Percentiles rank a stretch among this genome's conserved stretches.
These are phyloP conservation scores for Jaltomata sinuosa DNA, from an alignment of 257 asterid species.

Conservation along the genomic window DNA sequence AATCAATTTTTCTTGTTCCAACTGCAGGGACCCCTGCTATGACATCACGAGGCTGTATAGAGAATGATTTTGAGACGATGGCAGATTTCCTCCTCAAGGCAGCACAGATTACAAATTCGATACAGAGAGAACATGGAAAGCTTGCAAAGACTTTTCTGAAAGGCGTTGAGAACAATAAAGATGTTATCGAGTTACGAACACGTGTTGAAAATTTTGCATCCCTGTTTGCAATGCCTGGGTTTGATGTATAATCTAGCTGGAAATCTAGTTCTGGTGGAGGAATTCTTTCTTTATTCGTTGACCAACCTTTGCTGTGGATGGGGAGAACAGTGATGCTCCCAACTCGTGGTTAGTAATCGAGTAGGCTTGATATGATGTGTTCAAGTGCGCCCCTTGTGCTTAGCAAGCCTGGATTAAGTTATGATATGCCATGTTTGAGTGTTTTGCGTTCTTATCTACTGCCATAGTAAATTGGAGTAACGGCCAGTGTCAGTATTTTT, in stretches of 20 bases:
- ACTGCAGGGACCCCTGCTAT: conserved; percentile 77
- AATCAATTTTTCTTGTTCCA: not conserved
- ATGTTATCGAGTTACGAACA: conserved; percentile 49
- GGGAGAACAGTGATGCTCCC: not conserved
- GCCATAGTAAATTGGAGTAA: not conserved
- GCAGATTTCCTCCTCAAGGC: conserved; percentile 71
- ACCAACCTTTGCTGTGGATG: not conserved
- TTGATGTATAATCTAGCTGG: conserved; percentile 31
- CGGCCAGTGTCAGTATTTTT: not conserved
- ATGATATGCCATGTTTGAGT: not conserved
- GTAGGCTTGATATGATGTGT: not conserved
- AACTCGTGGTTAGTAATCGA: not conserved
- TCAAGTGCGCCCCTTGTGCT: not conserved
- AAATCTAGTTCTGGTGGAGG: not conserved
- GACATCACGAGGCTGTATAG: conserved; percentile 90
- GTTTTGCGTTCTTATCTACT: not conserved
- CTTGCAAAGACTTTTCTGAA: conserved; percentile 49
- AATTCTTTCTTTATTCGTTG: not conserved
- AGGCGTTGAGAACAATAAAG: conserved; percentile 79
- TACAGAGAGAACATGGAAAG: conserved; percentile 71
- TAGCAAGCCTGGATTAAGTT: not conserved
- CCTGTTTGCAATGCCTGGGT: conserved; percentile 89
- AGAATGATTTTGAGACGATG: conserved; percentile 62
- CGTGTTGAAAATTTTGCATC: conserved; percentile 83
- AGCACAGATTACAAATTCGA: conserved; percentile 50